A percentile compares a stretch with the other conserved stretches of the same genome.
Conservation (phyloP, 176 grass and related monocot species). For the Bonia amplexicaulis region DNA sequence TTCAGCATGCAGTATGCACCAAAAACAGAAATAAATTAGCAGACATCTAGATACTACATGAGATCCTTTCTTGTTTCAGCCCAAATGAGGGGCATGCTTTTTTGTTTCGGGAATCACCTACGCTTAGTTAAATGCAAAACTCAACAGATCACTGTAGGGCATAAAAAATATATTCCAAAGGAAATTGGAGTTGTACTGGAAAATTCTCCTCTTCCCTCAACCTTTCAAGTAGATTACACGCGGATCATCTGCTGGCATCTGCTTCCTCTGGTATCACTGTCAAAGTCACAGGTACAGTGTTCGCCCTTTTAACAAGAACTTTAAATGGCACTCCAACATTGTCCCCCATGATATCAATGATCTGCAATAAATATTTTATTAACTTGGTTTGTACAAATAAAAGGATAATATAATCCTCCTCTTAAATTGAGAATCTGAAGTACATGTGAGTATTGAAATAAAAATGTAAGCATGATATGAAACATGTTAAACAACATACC, state of each 20-base stretch:
- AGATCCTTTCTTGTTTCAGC: too few species aligned
- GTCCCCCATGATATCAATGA: slow-evolving; percentile 74
- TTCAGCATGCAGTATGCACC: background rate
- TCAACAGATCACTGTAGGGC: slow-evolving; percentile 5
- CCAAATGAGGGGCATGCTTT: background rate
- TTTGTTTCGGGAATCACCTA: background rate
- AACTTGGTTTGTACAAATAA: slow-evolving; percentile 16
- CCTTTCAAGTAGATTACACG: slow-evolving; percentile 6
- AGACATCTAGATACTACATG: background rate
- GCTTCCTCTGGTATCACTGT: slow-evolving; percentile 72
- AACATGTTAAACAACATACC: background rate
- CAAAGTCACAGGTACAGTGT: slow-evolving; percentile 40
- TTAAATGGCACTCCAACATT: slow-evolving; percentile 52
- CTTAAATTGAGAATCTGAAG: background rate
- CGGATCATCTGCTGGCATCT: slow-evolving; percentile 43
- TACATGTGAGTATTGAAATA: background rate
- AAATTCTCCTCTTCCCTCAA: background rate
- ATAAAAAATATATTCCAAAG: background rate
- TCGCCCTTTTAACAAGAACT: slow-evolving; percentile 51
- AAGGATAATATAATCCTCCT: background rate
- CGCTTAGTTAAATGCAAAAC: background rate
- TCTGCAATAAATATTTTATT: slow-evolving; percentile 41
- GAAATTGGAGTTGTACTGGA: slow-evolving; percentile 12
- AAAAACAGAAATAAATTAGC: background rate
- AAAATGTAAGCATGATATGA: background rate